Evolutionary conservation across 768 basidiomycete genomes (phyloP).

Genomic region (Gymnopilus junonius): DNA sequence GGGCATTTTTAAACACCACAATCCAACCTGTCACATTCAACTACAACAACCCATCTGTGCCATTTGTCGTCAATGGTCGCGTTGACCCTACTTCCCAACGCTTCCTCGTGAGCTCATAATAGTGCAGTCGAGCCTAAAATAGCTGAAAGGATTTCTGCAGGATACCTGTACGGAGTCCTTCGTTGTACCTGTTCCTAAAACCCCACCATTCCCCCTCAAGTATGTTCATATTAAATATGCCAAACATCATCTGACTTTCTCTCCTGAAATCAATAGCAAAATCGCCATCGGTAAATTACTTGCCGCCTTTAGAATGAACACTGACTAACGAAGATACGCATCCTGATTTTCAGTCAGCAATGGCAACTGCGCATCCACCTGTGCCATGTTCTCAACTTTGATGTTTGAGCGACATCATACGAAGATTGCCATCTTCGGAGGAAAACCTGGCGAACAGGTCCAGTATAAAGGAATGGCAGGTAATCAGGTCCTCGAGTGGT

Average conservation of each 20-base stretch:
- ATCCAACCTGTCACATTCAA: slow-evolving; percentile 41
- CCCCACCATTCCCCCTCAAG: slow-evolving; percentile 50
- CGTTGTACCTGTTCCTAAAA: slow-evolving; percentile 41
- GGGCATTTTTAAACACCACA: slow-evolving; percentile 52
- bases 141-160: slow-evolving; percentile 21
- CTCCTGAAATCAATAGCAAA: slow-evolving; percentile 32
- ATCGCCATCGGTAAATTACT: slow-evolving; percentile 45
- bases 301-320: neutral
- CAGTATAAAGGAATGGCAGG: slow-evolving; percentile 67
- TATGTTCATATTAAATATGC: slow-evolving; percentile 18
- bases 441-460: slow-evolving; percentile 52
- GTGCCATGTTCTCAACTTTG: slow-evolving; percentile 64
- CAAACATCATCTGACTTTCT: neutral
- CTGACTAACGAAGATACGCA: neutral
- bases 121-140: neutral
- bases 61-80: slow-evolving; percentile 47
- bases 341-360: slow-evolving; percentile 37
- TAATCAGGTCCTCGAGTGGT: slow-evolving; percentile 67
- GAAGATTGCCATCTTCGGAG: slow-evolving; percentile 60
- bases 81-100: slow-evolving; percentile 51
- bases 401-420: slow-evolving; percentile 61
- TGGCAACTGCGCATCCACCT: slow-evolving; percentile 61
- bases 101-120: slow-evolving; percentile 43
- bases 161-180: slow-evolving; percentile 48
- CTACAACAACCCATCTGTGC: slow-evolving; percentile 47